Percentiles rank a stretch among this genome's conserved stretches.
Conservation (phyloP, 108 stramenopile genomes). For the Fragilaria crotonensis region DNA sequence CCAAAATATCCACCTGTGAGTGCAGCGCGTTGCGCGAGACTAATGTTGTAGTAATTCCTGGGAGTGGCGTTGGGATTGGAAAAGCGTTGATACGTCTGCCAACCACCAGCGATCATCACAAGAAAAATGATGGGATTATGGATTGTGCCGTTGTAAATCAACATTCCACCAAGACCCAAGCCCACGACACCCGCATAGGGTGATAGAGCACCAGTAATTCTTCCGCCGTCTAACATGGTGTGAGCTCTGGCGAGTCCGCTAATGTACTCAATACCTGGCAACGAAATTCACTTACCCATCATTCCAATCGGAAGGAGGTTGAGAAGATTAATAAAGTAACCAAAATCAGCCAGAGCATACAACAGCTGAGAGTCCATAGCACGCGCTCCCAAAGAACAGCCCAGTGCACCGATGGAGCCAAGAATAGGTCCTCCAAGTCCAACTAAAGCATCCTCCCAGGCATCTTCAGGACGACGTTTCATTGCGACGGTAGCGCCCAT, state of each 20-base stretch:
- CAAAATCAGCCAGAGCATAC: conserved; percentile 90
- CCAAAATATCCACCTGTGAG: conserved; percentile 77
- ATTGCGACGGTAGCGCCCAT: conserved; percentile 89
- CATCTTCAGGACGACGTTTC: conserved; percentile 75
- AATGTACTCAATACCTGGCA: too few species aligned
- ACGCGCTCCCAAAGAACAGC: conserved; percentile 58
- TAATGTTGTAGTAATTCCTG: conserved; percentile 70
- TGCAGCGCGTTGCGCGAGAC: conserved; percentile 24
- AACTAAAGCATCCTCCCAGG: conserved; percentile 83
- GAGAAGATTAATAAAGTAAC: conserved; percentile 94
- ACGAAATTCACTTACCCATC: conserved; percentile 44
- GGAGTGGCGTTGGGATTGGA: conserved; percentile 58
- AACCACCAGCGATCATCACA: conserved; percentile 75
- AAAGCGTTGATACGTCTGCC: conserved; percentile 72
- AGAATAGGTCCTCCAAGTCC: conserved; percentile 86
- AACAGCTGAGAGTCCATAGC: conserved; percentile 71
- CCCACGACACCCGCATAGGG: conserved; percentile 77
- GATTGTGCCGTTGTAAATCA: conserved; percentile 65
- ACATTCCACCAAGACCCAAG: conserved; percentile 61
- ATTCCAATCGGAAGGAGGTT: conserved; percentile 85
- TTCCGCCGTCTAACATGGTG: conserved; percentile 88
- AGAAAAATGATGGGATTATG: conserved; percentile 88
- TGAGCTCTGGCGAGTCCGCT: too few species aligned
- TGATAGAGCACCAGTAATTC: conserved; percentile 78
- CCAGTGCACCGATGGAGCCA: conserved; percentile 77